A percentile compares a stretch with the other conserved stretches of the same genome.
phyloP scores from a whole-genome alignment of 768 basidiomycete species.

The Russula griseocarnosa region DNA sequence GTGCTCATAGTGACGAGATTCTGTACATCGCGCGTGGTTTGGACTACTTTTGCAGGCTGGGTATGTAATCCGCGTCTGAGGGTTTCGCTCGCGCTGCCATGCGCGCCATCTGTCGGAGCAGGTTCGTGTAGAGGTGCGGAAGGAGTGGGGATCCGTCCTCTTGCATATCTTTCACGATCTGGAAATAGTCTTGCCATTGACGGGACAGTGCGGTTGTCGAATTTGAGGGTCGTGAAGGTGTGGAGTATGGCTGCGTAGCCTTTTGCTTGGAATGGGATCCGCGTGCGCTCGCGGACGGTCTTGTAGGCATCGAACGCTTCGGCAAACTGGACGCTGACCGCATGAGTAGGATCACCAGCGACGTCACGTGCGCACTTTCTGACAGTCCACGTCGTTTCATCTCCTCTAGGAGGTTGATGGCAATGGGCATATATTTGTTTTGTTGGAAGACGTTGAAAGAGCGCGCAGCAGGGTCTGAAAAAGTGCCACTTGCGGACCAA shows the following conservation, averaged over 20 bases:
- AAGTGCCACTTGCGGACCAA: conserved; percentile 37
- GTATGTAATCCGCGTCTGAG: conserved; percentile 27
- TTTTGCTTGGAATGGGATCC: conserved; percentile 45
- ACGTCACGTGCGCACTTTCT: conserved; percentile 45
- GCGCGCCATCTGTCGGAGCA: conserved; percentile 53
- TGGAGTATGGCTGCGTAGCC: conserved; percentile 64
- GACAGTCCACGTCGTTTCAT: conserved; percentile 54
- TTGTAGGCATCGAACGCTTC: conserved; percentile 64
- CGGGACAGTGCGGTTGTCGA: conserved; percentile 36
- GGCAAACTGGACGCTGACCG: conserved; percentile 49
- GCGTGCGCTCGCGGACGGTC: conserved; percentile 35
- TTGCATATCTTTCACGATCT: conserved; percentile 79
- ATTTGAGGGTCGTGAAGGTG: conserved; percentile 57
- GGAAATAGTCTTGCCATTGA: conserved; percentile 55
- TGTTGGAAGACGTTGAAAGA: conserved; percentile 40
- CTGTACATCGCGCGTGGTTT: conserved; percentile 61
- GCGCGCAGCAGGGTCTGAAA: conserved; percentile 44
- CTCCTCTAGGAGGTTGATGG: conserved; percentile 55
- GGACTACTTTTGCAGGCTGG: conserved; percentile 38
- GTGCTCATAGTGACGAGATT: conserved; percentile 75
- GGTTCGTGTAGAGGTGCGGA: conserved; percentile 59
- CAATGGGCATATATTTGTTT: conserved; percentile 48
- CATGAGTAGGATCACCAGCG: conserved; percentile 65
- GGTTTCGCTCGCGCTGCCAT: conserved; percentile 36
- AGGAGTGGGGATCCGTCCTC: conserved; percentile 54